These are phyloP conservation scores for Mortierella sp. DNA, from an alignment of 371 early-diverging fungal genomes.

Conservation along the genomic window DNA sequence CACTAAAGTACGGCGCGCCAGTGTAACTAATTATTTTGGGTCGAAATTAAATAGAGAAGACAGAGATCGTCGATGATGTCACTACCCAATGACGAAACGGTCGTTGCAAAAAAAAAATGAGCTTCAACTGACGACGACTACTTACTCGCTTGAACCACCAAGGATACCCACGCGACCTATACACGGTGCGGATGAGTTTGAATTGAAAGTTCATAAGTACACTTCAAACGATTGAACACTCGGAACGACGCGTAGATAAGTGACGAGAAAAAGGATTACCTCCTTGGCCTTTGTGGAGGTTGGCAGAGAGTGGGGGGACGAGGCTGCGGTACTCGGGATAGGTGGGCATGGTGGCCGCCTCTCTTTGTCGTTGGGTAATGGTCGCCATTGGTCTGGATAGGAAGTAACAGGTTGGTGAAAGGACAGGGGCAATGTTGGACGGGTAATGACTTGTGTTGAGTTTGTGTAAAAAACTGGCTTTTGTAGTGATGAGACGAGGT, in stretches of 20 bases:
- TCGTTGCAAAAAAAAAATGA: neutral
- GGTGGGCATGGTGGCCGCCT: constrained; percentile 18
- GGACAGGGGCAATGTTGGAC: neutral
- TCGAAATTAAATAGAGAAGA: neutral
- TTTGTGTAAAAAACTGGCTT: neutral
- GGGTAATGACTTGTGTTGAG: neutral
- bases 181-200: neutral
- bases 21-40: constrained; percentile 45
- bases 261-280: constrained; percentile 59
- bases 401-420: neutral
- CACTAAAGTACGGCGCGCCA: constrained; percentile 91
- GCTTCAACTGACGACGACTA: neutral
- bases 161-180: constrained; percentile 77
- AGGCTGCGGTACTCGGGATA: constrained; percentile 62
- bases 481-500: neutral
- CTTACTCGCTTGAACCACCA: constrained; percentile 86
- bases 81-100: neutral
- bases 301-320: constrained; percentile 77
- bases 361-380: constrained; percentile 11
- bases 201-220: neutral
- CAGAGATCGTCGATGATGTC: neutral
- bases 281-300: constrained; percentile 90
- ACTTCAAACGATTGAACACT: neutral
- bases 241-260: neutral
- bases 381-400: neutral